These are phyloP conservation scores for Magnusiomyces suaveolens DNA, from an alignment of 1,139 yeast genomes.

Conservation along the genomic window DNA sequence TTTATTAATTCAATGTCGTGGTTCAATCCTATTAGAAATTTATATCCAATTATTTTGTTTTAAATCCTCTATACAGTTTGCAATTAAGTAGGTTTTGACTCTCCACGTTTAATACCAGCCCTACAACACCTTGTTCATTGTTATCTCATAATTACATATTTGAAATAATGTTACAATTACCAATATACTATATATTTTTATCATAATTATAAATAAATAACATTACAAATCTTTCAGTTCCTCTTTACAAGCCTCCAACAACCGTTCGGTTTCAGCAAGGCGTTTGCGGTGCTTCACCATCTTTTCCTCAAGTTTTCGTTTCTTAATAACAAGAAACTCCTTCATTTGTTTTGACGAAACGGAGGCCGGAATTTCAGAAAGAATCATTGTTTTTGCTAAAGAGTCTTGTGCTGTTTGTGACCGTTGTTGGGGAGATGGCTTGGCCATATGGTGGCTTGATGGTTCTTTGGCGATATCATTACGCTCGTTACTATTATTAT, in stretches of 20 bases:
- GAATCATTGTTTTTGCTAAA: background rate
- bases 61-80: too few species aligned
- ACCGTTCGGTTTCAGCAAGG: constrained; percentile 10
- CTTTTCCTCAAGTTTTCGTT: constrained; percentile 15
- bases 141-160: background rate
- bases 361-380: constrained; percentile 13
- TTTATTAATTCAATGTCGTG: too few species aligned
- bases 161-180: too few species aligned
- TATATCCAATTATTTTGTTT: too few species aligned
- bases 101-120: too few species aligned
- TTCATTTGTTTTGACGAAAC: constrained; percentile 8
- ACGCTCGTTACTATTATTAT: too few species aligned
- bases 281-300: constrained; percentile 9
- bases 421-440: background rate
- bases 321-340: constrained; percentile 14
- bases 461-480: background rate
- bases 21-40: too few species aligned
- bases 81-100: too few species aligned
- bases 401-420: background rate
- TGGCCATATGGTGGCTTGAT: too few species aligned
- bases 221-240: constrained; percentile 7
- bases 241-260: constrained; percentile 12
- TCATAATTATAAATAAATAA: too few species aligned
- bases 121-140: background rate
- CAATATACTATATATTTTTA: too few species aligned